Evolutionary conservation across 345 rosid species (phyloP).

Genomic region (Isatis tinctoria): DNA sequence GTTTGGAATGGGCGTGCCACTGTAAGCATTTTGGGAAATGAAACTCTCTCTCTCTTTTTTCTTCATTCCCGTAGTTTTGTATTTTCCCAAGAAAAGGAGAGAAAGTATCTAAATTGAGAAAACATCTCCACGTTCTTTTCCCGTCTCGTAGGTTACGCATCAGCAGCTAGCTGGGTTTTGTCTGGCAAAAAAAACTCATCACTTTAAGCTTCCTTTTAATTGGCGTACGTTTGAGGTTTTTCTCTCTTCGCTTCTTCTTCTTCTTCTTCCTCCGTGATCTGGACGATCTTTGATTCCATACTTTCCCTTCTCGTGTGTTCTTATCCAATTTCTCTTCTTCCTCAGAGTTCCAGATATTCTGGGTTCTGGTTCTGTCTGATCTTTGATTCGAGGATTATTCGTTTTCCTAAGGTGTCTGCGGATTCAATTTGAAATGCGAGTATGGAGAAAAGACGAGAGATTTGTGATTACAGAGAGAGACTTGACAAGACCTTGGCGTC

Average conservation of each 20-base stretch:
- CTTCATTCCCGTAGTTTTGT: not conserved
- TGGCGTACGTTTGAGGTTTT: not conserved
- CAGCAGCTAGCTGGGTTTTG: conserved; percentile 26
- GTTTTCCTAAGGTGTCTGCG: not conserved
- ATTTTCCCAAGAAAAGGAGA: conserved; percentile 26
- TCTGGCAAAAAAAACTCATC: conserved; percentile 5
- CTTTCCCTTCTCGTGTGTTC: conserved; percentile 10
- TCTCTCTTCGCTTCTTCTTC: not conserved
- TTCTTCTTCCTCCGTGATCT: not conserved
- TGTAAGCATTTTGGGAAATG: not conserved
- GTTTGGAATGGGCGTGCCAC: not conserved
- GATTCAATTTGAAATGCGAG: conserved; percentile 28
- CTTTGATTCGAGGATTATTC: not conserved
- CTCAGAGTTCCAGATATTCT: not conserved
- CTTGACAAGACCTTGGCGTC: conserved; percentile 70
- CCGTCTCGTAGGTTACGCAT: conserved; percentile 40
- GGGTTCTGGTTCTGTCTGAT: not conserved
- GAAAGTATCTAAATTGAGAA: conserved; percentile 22
- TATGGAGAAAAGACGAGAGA: conserved; percentile 51
- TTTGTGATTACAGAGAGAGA: conserved; percentile 65
- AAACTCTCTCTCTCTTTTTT: not conserved
- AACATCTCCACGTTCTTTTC: conserved; percentile 34
- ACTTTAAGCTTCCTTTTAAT: not conserved
- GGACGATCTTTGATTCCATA: not conserved
- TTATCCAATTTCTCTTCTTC: not conserved